Conservation (phyloP, 768 basidiomycete genomes). For the Trametes villosa region DNA sequence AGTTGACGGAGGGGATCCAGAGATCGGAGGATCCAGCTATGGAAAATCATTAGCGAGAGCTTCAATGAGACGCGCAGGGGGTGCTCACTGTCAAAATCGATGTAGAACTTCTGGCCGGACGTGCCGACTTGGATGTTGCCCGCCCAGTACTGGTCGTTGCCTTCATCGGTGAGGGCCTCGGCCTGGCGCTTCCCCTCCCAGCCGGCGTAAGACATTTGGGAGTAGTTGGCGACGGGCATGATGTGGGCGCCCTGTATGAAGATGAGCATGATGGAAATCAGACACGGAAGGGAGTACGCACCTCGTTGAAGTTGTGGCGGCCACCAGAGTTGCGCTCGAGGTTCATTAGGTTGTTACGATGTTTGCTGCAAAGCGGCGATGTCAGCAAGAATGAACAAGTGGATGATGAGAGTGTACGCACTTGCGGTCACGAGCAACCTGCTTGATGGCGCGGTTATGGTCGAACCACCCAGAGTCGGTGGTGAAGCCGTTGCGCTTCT, state of each 20-base stretch:
- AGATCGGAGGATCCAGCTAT: slow-evolving; percentile 26
- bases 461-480: slow-evolving; percentile 22
- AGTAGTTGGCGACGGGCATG: slow-evolving; percentile 18
- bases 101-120: slow-evolving; percentile 38
- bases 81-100: slow-evolving; percentile 26
- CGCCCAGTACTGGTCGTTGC: slow-evolving; percentile 39
- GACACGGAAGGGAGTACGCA: neutral
- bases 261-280: neutral
- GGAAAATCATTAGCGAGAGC: neutral
- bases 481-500: slow-evolving; percentile 15
- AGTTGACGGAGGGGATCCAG: slow-evolving; percentile 26
- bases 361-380: slow-evolving; percentile 13
- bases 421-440: slow-evolving; percentile 22
- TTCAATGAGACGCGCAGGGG: too few species aligned
- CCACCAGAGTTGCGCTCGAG: slow-evolving; percentile 16
- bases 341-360: slow-evolving; percentile 26
- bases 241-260: slow-evolving; percentile 31
- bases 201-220: neutral
- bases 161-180: slow-evolving; percentile 30
- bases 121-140: slow-evolving; percentile 51
- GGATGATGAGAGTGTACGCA: neutral
- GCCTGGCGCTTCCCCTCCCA: slow-evolving; percentile 23
- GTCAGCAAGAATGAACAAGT: neutral
- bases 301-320: slow-evolving; percentile 21
- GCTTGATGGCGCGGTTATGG: slow-evolving; percentile 17